Evolutionary conservation across 371 early-diverging fungal genomes (phyloP).

Genomic region (Mucor plumbeus): DNA sequence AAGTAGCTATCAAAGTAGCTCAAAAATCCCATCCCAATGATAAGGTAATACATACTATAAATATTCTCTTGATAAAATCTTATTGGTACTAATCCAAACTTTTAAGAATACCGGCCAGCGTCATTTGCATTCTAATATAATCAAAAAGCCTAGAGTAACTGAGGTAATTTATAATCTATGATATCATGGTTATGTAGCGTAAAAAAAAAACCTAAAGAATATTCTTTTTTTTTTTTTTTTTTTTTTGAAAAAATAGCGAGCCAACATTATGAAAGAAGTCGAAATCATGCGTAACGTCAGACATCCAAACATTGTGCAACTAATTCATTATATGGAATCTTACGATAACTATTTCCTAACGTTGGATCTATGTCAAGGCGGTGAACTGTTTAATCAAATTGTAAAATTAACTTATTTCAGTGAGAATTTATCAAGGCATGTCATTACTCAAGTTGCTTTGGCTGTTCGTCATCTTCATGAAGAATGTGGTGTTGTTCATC

Average conservation of each 20-base stretch:
- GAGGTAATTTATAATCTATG: conserved; percentile 31
- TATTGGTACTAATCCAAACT: conserved; percentile 53
- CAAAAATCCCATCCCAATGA: conserved; percentile 54
- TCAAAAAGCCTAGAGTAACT: conserved; percentile 37
- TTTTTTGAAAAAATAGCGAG: conserved; percentile 52
- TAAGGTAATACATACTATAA: conserved; percentile 44
- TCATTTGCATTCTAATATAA: conserved; percentile 36
- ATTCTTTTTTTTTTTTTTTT: not conserved
- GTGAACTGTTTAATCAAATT: conserved; percentile 88
- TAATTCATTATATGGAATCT: conserved; percentile 66
- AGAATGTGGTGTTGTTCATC: conserved; percentile 87
- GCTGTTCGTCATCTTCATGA: conserved; percentile 91
- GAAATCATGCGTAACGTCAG: conserved; percentile 78
- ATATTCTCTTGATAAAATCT: conserved; percentile 60
- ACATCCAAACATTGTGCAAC: conserved; percentile 77
- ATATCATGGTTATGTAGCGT: conserved; percentile 26
- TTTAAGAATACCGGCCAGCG: conserved; percentile 26
- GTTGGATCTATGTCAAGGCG: conserved; percentile 85
- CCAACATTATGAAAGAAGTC: conserved; percentile 82
- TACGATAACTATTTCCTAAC: conserved; percentile 72
- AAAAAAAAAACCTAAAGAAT: not conserved
- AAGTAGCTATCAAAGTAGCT: conserved; percentile 82
- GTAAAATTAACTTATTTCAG: conserved; percentile 82
- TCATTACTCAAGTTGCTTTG: conserved; percentile 87
- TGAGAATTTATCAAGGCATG: conserved; percentile 78